A percentile compares a stretch with the other conserved stretches of the same genome.
Conservation (phyloP, 2,329 filamentous ascomycete genomes). For the Madurella fahalii region DNA sequence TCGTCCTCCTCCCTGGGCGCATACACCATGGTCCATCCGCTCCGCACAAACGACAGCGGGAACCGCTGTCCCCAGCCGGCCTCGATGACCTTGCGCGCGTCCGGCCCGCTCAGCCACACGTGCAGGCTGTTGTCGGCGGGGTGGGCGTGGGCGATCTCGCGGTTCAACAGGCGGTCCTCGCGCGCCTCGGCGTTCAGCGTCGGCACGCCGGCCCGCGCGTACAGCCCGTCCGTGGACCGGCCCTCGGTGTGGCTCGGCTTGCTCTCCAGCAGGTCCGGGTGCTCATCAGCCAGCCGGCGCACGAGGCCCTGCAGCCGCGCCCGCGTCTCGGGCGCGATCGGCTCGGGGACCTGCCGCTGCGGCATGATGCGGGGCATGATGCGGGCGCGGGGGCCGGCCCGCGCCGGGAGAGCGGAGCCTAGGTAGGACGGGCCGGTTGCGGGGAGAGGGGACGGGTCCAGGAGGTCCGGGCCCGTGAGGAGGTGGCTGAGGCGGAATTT, state of each 20-base stretch:
- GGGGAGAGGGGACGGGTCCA: conserved; percentile 1
- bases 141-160: conserved; percentile 11
- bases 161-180: conserved; percentile 1
- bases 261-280: background rate
- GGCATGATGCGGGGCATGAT: conserved; percentile 14
- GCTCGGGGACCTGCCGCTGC: conserved; percentile 9
- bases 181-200: conserved; percentile 6
- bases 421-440: conserved; percentile 8
- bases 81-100: conserved; percentile 10
- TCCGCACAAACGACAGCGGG: conserved; percentile 4
- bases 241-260: conserved; percentile 8
- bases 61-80: conserved; percentile 11
- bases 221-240: conserved; percentile 3
- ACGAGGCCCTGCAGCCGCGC: background rate
- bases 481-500: conserved; percentile 8
- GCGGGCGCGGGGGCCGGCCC: conserved; percentile 1
- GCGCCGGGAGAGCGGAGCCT: background rate
- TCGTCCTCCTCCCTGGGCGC: conserved; percentile 3
- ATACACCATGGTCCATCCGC: conserved; percentile 12
- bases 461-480: conserved; percentile 5
- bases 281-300: background rate
- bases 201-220: background rate
- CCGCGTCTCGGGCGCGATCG: conserved; percentile 1
- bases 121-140: conserved; percentile 11
- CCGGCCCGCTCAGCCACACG: conserved; percentile 10